A percentile compares a stretch with the other conserved stretches of the same genome.
phyloP scores from a whole-genome alignment of 1,139 yeast species.

The Saccharomyces hybrid region DNA sequence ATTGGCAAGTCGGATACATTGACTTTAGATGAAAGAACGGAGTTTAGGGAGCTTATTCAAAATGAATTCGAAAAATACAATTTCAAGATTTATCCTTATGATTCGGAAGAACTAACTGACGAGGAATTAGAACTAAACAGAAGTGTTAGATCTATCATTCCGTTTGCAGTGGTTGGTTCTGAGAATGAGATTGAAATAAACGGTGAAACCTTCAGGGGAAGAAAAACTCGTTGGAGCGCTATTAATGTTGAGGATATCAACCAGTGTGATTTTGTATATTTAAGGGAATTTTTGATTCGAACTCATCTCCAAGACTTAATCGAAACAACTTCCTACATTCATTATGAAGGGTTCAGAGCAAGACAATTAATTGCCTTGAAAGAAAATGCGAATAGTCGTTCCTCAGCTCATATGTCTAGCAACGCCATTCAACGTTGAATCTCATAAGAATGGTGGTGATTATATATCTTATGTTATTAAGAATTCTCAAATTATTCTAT shows the following conservation, averaged over 20 bases:
- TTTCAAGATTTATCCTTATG: slow-evolving; percentile 82
- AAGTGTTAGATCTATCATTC: slow-evolving; percentile 72
- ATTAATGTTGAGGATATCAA: slow-evolving; percentile 86
- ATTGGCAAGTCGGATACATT: slow-evolving; percentile 90
- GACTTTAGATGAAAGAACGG: slow-evolving; percentile 75
- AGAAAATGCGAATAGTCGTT: slow-evolving; percentile 55
- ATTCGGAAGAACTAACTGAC: slow-evolving; percentile 62
- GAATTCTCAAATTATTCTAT: background rate
- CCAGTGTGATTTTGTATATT: slow-evolving; percentile 91
- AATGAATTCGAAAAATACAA: slow-evolving; percentile 68
- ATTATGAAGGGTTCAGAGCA: slow-evolving; percentile 88
- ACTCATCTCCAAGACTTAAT: slow-evolving; percentile 94
- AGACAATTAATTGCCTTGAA: slow-evolving; percentile 91
- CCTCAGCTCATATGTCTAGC: slow-evolving; percentile 13
- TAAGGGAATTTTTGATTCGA: slow-evolving; percentile 88
- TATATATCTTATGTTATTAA: background rate
- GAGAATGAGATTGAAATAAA: slow-evolving; percentile 64
- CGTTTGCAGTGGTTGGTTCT: slow-evolving; percentile 95
- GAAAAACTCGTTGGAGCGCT: slow-evolving; percentile 90
- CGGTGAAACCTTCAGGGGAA: slow-evolving; percentile 79
- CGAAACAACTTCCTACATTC: slow-evolving; percentile 82
- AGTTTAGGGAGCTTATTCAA: slow-evolving; percentile 68
- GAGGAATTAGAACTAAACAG: slow-evolving; percentile 75
- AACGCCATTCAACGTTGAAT: background rate
- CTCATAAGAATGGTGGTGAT: background rate